A percentile compares a stretch with the other conserved stretches of the same genome.
phyloP scores from a whole-genome alignment of 2,329 filamentous ascomycete species.

The Colletotrichum brevisporum region DNA sequence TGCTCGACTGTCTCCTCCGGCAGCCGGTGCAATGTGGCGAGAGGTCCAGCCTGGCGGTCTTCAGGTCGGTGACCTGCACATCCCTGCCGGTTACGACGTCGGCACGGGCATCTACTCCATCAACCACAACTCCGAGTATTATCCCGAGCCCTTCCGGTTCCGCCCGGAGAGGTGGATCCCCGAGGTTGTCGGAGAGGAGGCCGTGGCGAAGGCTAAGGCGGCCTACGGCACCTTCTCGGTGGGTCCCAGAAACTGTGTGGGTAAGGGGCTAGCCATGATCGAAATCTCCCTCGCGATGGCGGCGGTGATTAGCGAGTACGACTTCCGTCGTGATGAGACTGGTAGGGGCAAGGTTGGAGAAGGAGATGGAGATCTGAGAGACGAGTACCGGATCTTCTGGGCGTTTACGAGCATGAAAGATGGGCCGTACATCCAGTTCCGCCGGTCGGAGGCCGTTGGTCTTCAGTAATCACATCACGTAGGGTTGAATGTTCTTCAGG shows the following conservation, averaged over 20 bases:
- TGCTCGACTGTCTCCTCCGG: constrained; percentile 13
- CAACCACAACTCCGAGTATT: constrained; percentile 20
- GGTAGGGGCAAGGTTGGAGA: constrained; percentile 16
- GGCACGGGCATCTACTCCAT: constrained; percentile 29
- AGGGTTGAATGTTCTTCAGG: too few relatives aligned
- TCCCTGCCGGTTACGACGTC: constrained; percentile 18
- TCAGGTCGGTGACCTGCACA: not conserved
- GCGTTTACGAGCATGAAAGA: constrained; percentile 31
- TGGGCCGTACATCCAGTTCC: constrained; percentile 26
- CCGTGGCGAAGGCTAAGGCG: constrained; percentile 6
- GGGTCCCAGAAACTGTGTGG: constrained; percentile 29
- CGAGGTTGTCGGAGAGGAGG: constrained; percentile 3
- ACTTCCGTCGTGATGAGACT: constrained; percentile 21
- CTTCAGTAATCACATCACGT: not conserved
- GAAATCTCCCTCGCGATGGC: constrained; percentile 30
- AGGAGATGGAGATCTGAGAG: not conserved
- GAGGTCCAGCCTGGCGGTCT: constrained; percentile 16
- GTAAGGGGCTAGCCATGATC: constrained; percentile 25
- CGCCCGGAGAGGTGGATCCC: constrained; percentile 28
- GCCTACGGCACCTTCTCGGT: constrained; percentile 21
- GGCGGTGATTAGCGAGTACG: constrained; percentile 18
- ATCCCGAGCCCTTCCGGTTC: constrained; percentile 20
- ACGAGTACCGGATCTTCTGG: constrained; percentile 26
- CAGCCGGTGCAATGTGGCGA: constrained; percentile 14
- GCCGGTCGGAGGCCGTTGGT: not conserved